Conservation (phyloP, 2,329 filamentous ascomycete species). For the Ceratocystis eucalypticola region DNA sequence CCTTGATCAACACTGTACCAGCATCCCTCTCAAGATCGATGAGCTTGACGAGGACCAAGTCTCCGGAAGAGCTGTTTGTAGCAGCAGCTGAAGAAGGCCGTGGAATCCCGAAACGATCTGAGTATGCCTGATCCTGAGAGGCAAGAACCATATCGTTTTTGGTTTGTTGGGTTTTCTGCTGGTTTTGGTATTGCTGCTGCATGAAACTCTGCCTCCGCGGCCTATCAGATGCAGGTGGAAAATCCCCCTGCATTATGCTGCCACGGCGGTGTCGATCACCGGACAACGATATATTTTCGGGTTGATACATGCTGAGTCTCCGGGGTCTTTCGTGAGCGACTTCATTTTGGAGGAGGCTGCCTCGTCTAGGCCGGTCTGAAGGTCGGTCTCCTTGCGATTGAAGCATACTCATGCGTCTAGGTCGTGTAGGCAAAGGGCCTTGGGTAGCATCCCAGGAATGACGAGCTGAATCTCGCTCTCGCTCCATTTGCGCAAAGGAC, state of each 20-base stretch:
- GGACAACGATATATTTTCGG: neutral
- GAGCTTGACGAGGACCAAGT: slow-evolving; percentile 8
- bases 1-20: slow-evolving; percentile 8
- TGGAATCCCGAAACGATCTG: neutral
- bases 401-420: slow-evolving; percentile 3
- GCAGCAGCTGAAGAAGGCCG: slow-evolving; percentile 16
- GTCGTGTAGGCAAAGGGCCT: neutral
- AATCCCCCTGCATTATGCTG: slow-evolving; percentile 1
- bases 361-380: slow-evolving; percentile 3
- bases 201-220: slow-evolving; percentile 5
- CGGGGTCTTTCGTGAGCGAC: slow-evolving; percentile 6
- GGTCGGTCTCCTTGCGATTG: neutral
- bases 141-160: neutral
- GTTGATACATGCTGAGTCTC: slow-evolving; percentile 5
- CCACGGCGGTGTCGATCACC: slow-evolving; percentile 3
- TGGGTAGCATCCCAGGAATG: slow-evolving; percentile 12
- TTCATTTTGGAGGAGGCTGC: slow-evolving; percentile 11
- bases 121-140: neutral
- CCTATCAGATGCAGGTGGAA: neutral
- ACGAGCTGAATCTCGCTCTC: slow-evolving; percentile 1
- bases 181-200: slow-evolving; percentile 9
- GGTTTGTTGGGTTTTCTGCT: slow-evolving; percentile 11
- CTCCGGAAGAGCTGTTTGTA: slow-evolving; percentile 16
- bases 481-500: slow-evolving; percentile 7
- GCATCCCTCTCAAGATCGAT: slow-evolving; percentile 12